A percentile compares a stretch with the other conserved stretches of the same genome.
Evolutionary conservation across 2,329 filamentous ascomycete genomes (phyloP).

Genomic region (Monosporascus sp.): DNA sequence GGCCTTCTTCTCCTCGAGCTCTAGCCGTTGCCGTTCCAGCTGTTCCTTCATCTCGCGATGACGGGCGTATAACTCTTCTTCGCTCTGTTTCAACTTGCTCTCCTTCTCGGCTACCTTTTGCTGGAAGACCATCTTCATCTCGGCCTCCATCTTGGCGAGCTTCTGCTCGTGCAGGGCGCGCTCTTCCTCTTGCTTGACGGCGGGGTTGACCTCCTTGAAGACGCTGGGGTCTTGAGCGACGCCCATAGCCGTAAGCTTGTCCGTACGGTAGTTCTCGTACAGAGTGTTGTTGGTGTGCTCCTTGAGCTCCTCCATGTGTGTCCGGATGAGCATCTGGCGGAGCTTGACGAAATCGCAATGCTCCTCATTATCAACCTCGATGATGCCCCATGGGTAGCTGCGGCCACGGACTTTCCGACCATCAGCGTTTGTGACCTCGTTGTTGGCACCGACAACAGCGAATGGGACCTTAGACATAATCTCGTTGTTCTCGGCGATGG

Average conservation of each 20-base stretch:
- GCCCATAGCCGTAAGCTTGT: slow-evolving; percentile 98
- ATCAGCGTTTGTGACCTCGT: slow-evolving; percentile 85
- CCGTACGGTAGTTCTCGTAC: slow-evolving; percentile 99
- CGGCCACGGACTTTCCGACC: slow-evolving; percentile 94
- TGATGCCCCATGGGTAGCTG: slow-evolving; percentile 95
- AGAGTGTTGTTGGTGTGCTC: slow-evolving; percentile 99
- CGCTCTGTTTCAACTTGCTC: slow-evolving; percentile 98
- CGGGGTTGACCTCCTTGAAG: slow-evolving; percentile 99
- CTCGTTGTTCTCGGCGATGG: slow-evolving; percentile 98
- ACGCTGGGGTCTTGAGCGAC: slow-evolving; percentile 97
- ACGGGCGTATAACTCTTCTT: slow-evolving; percentile 95
- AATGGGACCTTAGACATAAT: slow-evolving; percentile 99
- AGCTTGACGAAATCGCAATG: slow-evolving; percentile 99
- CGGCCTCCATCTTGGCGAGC: slow-evolving; percentile 99
- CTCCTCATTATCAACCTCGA: slow-evolving; percentile 99
- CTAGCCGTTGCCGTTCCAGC: slow-evolving; percentile 86
- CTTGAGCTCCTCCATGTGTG: slow-evolving; percentile 99
- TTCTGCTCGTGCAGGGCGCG: slow-evolving; percentile 97
- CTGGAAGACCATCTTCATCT: slow-evolving; percentile 99
- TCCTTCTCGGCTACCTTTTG: slow-evolving; percentile 99
- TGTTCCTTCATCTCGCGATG: slow-evolving; percentile 99
- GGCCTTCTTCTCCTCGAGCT: slow-evolving; percentile 97
- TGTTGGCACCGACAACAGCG: slow-evolving; percentile 93
- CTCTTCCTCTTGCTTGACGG: slow-evolving; percentile 99
- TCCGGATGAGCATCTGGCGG: slow-evolving; percentile 98